Evolutionary conservation across 225 moss, liverwort and hornwort species (phyloP).

Genomic region (Ulota crispa): DNA sequence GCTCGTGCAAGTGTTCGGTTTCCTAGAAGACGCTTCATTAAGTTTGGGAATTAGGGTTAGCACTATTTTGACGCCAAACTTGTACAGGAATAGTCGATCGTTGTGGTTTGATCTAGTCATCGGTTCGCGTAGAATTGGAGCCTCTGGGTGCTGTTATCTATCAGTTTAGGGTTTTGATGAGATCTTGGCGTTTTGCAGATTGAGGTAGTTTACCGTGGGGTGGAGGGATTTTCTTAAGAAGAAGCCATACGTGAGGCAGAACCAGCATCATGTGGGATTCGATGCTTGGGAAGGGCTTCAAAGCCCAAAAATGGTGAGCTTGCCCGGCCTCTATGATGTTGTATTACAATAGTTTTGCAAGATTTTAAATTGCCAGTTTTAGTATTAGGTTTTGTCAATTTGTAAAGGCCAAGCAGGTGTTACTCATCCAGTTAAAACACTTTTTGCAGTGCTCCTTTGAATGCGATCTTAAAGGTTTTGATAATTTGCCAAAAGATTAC

Average conservation of each 20-base stretch:
- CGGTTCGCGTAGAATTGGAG: not conserved
- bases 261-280: constrained; percentile 61
- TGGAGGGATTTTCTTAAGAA: not conserved
- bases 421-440: not conserved
- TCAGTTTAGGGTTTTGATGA: not conserved
- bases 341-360: not conserved
- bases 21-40: not conserved
- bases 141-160: not conserved
- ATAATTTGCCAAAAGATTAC: not conserved
- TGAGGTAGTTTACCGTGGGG: not conserved
- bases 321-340: not conserved
- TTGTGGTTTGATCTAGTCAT: not conserved
- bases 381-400: not conserved
- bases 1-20: not conserved
- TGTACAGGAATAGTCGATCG: not conserved
- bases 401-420: constrained; percentile 1
- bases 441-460: not conserved
- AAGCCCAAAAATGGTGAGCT: constrained; percentile 90
- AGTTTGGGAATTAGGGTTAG: constrained; percentile 12
- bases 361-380: not conserved
- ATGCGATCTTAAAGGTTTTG: not conserved
- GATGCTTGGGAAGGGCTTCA: constrained; percentile 97
- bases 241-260: constrained; percentile 18
- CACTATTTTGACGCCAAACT: not conserved
- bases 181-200: constrained; percentile 18